Evolutionary conservation across 2,329 filamentous ascomycete genomes (phyloP).

Genomic region (Monilinia polystroma): DNA sequence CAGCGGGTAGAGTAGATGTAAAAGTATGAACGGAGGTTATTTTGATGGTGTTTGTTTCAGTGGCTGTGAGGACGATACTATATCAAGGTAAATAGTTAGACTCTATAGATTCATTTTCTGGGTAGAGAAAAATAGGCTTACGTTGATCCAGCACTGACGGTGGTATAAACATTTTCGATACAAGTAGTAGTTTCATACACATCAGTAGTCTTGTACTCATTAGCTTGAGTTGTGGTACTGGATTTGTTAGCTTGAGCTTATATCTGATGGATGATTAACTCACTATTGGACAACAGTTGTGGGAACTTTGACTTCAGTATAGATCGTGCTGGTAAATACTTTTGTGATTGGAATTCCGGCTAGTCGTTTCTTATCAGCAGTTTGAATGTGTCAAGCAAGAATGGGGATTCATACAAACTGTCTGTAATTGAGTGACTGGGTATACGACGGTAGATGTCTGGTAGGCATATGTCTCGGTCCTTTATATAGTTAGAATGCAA

Average conservation of each 20-base stretch:
- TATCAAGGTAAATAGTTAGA: not conserved
- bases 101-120: not conserved
- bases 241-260: not conserved
- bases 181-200: constrained; percentile 45
- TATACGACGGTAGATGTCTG: constrained; percentile 44
- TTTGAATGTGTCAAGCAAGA: not conserved
- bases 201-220: constrained; percentile 10
- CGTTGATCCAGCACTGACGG: constrained; percentile 43
- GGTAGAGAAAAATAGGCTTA: not conserved
- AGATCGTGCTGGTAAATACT: constrained; percentile 34
- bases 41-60: constrained; percentile 45
- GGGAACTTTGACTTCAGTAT: constrained; percentile 32
- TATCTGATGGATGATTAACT: constrained; percentile 27
- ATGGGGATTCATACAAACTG: constrained; percentile 45
- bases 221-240: constrained; percentile 18
- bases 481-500: constrained; percentile 30
- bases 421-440: constrained; percentile 50
- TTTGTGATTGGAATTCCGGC: constrained; percentile 44
- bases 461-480: constrained; percentile 35
- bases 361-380: constrained; percentile 48
- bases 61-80: constrained; percentile 44
- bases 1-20: constrained; percentile 32
- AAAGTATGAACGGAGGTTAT: constrained; percentile 41
- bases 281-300: constrained; percentile 40
- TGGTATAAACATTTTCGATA: constrained; percentile 25